Base-by-base conservation (phyloP, 148 eudicot species). In the Cornus controversa region DNA sequence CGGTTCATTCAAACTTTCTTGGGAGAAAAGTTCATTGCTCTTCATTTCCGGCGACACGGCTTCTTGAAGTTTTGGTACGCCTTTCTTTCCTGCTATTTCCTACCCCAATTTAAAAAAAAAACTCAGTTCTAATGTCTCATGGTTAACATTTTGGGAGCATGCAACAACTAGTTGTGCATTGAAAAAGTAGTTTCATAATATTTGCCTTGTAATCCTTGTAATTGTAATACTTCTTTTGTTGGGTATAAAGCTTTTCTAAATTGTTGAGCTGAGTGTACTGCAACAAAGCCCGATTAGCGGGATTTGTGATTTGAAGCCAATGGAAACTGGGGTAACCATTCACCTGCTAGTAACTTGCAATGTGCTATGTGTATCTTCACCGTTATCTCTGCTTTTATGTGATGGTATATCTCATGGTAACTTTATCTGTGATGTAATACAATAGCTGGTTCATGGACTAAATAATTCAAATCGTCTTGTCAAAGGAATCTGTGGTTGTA, bases 21-120 rank as follows among this genome's bases (percentile, higher is more conserved):
- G 83, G 99, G 99, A 60, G 89, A 89, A 85, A 85, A 90, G 68
- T 96, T 81, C 84, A 80, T 87, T 54, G 93, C 99, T 68, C 97
- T 96, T 87, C 99, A 96, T 85, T 96, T 96, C 42, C 86, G 99
- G 67, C 90, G 97, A 67, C 99, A 93, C 84, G 99, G 99, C 75
- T 93, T 94, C 87, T 85, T 96, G 81, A 92, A 89, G 80, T 96
- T 93, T 81, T 96, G 99, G 99, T 96, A 96, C 78, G 87, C 57
- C 23, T 74, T 67, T 53, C 64, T 71, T 47, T 37, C 16, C 65
- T 77, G 62, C 74, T 66, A 24, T 66, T 60, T 57, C 69, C 37
- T 14, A 60, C 66, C 53, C 65, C 34, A 27, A 23, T 68, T 28
- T 76, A 40, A 42, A 10, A 16, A 42, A 14, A 5, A 40, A 40